Evolutionary conservation across 331 rosid genomes (phyloP).

Genomic region (Malus hybrid): DNA sequence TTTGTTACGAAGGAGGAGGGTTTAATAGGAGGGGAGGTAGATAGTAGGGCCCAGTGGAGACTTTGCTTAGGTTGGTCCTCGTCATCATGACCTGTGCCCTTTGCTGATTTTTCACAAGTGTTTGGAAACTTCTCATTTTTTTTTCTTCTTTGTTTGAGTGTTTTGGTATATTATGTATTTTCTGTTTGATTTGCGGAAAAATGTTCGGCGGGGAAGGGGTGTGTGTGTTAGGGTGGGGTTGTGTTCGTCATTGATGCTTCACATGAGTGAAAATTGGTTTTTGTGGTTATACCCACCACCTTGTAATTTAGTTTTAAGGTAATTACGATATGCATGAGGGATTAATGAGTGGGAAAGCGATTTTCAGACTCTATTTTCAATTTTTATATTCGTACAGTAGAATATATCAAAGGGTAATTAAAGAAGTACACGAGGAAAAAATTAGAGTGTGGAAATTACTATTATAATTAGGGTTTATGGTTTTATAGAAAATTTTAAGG

Average conservation of each 20-base stretch:
- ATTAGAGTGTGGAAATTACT: not conserved
- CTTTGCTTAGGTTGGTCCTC: slow-evolving; percentile 41
- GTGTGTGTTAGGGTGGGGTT: not conserved
- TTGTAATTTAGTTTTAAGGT: not conserved
- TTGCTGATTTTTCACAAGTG: not conserved
- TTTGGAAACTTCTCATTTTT: not conserved
- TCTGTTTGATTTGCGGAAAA: not conserved
- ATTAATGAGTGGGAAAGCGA: not conserved
- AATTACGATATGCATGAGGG: not conserved
- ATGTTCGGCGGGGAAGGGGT: not conserved
- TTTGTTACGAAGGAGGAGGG: slow-evolving; percentile 1
- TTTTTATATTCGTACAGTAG: too few relatives aligned
- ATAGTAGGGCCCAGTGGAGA: not conserved
- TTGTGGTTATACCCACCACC: not conserved
- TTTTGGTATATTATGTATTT: not conserved
- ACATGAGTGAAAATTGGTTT: not conserved
- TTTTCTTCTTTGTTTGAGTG: not conserved
- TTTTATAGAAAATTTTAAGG: not conserved
- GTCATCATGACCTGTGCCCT: slow-evolving; percentile 32
- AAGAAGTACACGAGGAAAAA: too few relatives aligned
- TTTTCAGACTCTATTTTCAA: too few relatives aligned
- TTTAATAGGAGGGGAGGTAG: slow-evolving; percentile 5
- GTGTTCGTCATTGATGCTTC: not conserved
- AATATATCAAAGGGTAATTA: too few relatives aligned
- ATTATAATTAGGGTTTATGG: not conserved